Conservation (phyloP, 257 asterid species). For the Fraxinus excelsior region DNA sequence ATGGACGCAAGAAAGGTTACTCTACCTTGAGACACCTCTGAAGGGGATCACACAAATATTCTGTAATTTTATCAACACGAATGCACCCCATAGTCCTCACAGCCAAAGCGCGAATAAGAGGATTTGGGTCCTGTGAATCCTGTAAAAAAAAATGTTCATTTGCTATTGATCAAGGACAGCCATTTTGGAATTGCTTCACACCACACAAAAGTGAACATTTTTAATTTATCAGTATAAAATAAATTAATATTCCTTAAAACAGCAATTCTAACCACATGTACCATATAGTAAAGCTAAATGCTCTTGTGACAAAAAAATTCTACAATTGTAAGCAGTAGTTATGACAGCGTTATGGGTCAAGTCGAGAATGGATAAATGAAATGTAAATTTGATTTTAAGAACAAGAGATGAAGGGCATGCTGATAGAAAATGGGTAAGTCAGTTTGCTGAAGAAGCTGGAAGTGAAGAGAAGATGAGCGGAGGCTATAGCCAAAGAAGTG, state of each 20-base stretch:
- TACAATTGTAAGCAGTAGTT: background rate
- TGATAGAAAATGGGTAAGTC: conserved; percentile 3
- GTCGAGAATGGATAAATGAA: background rate
- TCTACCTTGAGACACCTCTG: conserved; percentile 97
- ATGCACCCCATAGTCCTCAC: conserved; percentile 99
- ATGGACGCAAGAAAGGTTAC: conserved; percentile 13
- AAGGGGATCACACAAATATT: conserved; percentile 95
- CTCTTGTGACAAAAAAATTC: conserved; percentile 11
- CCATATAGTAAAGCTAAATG: conserved; percentile 7
- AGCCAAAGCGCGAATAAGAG: conserved; percentile 97
- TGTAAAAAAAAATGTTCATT: conserved; percentile 35
- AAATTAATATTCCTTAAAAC: background rate
- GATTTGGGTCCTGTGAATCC: conserved; percentile 99
- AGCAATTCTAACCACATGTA: conserved; percentile 6
- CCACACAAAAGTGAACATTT: background rate
- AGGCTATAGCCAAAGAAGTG: background rate
- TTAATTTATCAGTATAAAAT: background rate
- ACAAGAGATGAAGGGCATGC: background rate
- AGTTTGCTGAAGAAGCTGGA: background rate
- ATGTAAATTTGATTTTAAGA: conserved; percentile 16
- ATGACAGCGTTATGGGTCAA: background rate
- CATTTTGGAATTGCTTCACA: conserved; percentile 22
- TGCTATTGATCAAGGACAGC: conserved; percentile 11
- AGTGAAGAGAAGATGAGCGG: background rate
- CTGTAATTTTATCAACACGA: conserved; percentile 98